These are phyloP conservation scores for Mortierella sp. DNA, from an alignment of 371 early-diverging fungal genomes.

Conservation along the genomic window DNA sequence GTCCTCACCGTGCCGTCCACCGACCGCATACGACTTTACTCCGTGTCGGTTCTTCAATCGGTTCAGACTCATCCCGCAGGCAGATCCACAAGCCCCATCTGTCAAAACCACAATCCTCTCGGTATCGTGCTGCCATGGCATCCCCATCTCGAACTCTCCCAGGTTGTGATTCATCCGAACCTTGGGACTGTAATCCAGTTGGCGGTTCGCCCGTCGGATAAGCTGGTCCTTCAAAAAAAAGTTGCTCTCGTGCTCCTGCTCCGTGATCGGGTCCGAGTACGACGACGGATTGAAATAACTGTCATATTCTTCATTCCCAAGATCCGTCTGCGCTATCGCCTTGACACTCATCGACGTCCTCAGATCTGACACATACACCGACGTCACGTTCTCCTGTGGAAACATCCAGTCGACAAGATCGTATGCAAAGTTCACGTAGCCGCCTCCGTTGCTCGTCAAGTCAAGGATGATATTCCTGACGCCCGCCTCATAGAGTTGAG, in stretches of 20 bases:
- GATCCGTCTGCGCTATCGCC: constrained; percentile 39
- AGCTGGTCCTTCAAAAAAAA: constrained; percentile 36
- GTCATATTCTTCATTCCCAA: constrained; percentile 18
- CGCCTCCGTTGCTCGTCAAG: constrained; percentile 46
- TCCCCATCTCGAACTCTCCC: constrained; percentile 31
- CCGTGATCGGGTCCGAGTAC: constrained; percentile 25
- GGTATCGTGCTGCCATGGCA: constrained; percentile 50
- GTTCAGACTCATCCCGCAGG: constrained; percentile 55
- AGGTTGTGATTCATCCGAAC: constrained; percentile 44
- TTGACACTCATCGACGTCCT: constrained; percentile 38
- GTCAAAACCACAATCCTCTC: constrained; percentile 42
- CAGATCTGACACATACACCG: constrained; percentile 47
- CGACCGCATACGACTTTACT: constrained; percentile 42
- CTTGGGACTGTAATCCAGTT: constrained; percentile 9
- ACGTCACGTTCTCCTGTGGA: constrained; percentile 29
- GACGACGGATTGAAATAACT: constrained; percentile 41
- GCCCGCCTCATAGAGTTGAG: constrained; percentile 4
- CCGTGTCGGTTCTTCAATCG: constrained; percentile 51
- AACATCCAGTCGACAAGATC: constrained; percentile 55
- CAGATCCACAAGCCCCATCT: constrained; percentile 49
- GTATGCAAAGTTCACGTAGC: constrained; percentile 51
- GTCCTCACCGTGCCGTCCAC: constrained; percentile 35
- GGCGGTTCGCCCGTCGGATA: constrained; percentile 15
- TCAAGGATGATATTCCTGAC: constrained; percentile 48
- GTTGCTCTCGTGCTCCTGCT: constrained; percentile 14